These are phyloP conservation scores for Triticum turgidum DNA, from an alignment of 176 grass and related monocot genomes.

Conservation along the genomic window DNA sequence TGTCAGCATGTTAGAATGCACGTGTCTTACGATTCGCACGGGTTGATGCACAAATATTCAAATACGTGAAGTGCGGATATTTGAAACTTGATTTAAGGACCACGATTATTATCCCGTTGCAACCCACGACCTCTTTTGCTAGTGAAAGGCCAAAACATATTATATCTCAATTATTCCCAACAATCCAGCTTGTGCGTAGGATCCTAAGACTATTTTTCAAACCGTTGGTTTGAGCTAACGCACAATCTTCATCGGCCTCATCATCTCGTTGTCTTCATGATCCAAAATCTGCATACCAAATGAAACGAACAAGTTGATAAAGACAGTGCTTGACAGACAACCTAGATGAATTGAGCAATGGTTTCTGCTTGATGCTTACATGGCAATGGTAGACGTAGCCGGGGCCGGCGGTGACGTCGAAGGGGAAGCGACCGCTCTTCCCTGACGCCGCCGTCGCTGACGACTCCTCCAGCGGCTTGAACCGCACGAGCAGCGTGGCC, in stretches of 20 bases:
- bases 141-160: background rate
- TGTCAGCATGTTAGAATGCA: too few species aligned
- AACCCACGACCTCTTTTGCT: too few species aligned
- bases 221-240: constrained; percentile 4
- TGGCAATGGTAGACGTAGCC: constrained; percentile 97
- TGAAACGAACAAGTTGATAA: background rate
- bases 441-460: background rate
- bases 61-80: too few species aligned
- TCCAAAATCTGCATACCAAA: constrained; percentile 65
- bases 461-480: constrained; percentile 45
- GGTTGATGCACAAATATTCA: too few species aligned
- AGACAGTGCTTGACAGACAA: background rate
- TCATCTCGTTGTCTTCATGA: constrained; percentile 97
- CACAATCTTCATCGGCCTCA: constrained; percentile 80
- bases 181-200: background rate
- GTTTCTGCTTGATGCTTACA: constrained; percentile 27
- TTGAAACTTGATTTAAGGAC: too few species aligned
- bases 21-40: too few species aligned
- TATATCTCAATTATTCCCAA: background rate
- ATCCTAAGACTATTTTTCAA: background rate
- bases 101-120: too few species aligned
- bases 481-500: constrained; percentile 62
- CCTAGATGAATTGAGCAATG: background rate
- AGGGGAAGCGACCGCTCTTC: constrained; percentile 35
- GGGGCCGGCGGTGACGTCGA: constrained; percentile 66